Conservation (phyloP, 139 green algal genomes). For the Chlamydomonas asymmetrica region DNA sequence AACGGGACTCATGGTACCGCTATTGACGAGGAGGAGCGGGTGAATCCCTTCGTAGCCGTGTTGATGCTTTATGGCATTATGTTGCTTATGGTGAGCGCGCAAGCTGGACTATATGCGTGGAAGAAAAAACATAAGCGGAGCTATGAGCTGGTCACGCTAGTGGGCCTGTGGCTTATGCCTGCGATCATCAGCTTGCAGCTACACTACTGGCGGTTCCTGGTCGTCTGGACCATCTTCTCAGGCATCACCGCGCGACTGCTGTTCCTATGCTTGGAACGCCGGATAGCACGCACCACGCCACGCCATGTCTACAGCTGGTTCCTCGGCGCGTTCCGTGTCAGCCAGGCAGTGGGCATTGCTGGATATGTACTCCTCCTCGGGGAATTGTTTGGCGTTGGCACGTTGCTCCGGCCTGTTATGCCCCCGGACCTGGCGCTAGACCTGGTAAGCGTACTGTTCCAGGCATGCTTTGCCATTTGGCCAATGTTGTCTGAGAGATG, state of each 20-base stretch:
- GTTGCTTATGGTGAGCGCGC: slow-evolving; percentile 28
- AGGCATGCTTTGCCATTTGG: no score
- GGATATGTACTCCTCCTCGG: slow-evolving; percentile 77
- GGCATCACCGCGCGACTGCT: slow-evolving; percentile 68
- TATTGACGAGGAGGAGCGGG: no score
- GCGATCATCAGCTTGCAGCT: slow-evolving; percentile 66
- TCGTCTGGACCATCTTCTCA: slow-evolving; percentile 68
- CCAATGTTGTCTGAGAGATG: no score
- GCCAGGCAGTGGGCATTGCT: slow-evolving; percentile 56
- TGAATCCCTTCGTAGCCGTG: slow-evolving; percentile 26
- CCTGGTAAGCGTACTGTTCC: slow-evolving; percentile 47
- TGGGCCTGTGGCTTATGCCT: slow-evolving; percentile 87
- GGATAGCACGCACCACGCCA: slow-evolving; percentile 64
- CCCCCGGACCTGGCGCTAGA: slow-evolving; percentile 32
- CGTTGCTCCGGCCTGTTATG: slow-evolving; percentile 44
- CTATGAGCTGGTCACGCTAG: slow-evolving; percentile 83
- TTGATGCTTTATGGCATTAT: slow-evolving; percentile 39
- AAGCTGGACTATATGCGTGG: slow-evolving; percentile 71
- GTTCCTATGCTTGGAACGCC: slow-evolving; percentile 51
- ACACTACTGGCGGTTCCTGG: slow-evolving; percentile 78
- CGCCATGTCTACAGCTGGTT: slow-evolving; percentile 82
- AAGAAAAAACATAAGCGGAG: slow-evolving; percentile 70
- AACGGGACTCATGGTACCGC: no score
- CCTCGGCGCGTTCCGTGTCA: slow-evolving; percentile 58
- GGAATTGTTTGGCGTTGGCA: slow-evolving; percentile 61